Evolutionary conservation across 257 asterid species (phyloP), one percentile per base, ranked within the genome.

Genomic region (Hygrophila difformis): DNA sequence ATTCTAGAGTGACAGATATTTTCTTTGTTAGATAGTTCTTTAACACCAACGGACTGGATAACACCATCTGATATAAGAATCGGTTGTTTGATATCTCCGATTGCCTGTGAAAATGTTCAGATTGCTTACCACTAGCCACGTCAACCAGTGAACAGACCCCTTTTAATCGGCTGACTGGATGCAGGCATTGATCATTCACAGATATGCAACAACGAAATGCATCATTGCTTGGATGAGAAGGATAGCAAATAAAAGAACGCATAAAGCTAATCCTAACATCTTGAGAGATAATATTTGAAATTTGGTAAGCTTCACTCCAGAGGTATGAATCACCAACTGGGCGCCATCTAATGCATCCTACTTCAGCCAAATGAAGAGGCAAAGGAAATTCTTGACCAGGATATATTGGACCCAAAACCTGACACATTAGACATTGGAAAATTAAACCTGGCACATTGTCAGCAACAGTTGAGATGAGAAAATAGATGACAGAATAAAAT

Each of bases 351-450:
- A 85, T 74, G 60, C 70, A 78, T 56, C 98, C 98, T 39, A 86
- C 74, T 75, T 79, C 94, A 64, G 96, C 96, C 75, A 85, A 70
- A 72, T 89, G 98, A 58, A 89, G 75, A 53, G 98, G 98, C 53
- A 85, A 83, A 16, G 98, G 98, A 75, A 82, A 82, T 73, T 85
- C 94, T 69, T 79, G 85, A 45, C 97, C 96, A 44, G 97, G 89
- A 65, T 65, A 69, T 79, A 89, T 70, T 23, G 97, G 94, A 34
- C 93, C 97, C 39, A 84, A 78, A 63, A 89, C 74, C 97, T 88
- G 78, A 59, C 65, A 55, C 18, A 57, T n/a, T 26, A 37, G 17
- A 13, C n/a, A 51, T 61, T 51, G 59, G 61, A 54, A 59, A 57
- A 52, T 23, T 39, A 18, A 57, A 47, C 26, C 44, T 14, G 29